Conservation (phyloP, 192 early-diverging fungal genomes). For the Pilaira anomala region DNA sequence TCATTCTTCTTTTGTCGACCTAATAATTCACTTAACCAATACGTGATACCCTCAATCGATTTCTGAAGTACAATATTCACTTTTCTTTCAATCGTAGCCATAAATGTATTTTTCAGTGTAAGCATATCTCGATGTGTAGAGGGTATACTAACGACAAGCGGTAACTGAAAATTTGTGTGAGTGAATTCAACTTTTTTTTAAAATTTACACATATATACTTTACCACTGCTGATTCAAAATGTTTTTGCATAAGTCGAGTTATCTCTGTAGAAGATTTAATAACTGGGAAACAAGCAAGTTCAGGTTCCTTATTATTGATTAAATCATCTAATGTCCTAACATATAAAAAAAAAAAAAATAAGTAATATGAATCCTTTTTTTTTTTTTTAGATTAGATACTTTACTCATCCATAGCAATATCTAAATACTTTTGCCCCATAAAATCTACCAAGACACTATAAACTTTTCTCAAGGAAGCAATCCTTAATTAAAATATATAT, state of each 20-base stretch:
- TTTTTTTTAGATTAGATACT: constrained; percentile 13
- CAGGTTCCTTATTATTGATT: constrained; percentile 63
- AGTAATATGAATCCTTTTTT: background rate
- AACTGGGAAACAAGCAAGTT: constrained; percentile 57
- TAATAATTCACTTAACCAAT: constrained; percentile 69
- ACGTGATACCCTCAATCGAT: constrained; percentile 69
- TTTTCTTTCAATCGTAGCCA: constrained; percentile 75
- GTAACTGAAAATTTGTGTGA: constrained; percentile 45
- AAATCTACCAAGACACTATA: constrained; percentile 75
- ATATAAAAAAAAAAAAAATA: background rate
- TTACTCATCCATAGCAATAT: constrained; percentile 75
- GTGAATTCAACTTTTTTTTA: constrained; percentile 8
- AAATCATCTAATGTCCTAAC: constrained; percentile 63
- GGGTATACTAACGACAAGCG: constrained; percentile 62
- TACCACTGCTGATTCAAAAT: constrained; percentile 77
- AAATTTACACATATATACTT: constrained; percentile 20
- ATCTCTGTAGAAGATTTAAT: constrained; percentile 67
- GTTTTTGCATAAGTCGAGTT: constrained; percentile 73
- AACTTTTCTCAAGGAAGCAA: constrained; percentile 61
- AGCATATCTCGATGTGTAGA: constrained; percentile 85
- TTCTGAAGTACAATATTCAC: constrained; percentile 76
- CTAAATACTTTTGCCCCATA: constrained; percentile 81
- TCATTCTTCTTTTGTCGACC: constrained; percentile 84
- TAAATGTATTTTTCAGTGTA: constrained; percentile 83
- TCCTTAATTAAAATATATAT: too few relatives aligned